Evolutionary conservation across 2,329 filamentous ascomycete species (phyloP), one percentile per base, ranked within the genome.

Genomic region (Stromatinia cepivora): DNA sequence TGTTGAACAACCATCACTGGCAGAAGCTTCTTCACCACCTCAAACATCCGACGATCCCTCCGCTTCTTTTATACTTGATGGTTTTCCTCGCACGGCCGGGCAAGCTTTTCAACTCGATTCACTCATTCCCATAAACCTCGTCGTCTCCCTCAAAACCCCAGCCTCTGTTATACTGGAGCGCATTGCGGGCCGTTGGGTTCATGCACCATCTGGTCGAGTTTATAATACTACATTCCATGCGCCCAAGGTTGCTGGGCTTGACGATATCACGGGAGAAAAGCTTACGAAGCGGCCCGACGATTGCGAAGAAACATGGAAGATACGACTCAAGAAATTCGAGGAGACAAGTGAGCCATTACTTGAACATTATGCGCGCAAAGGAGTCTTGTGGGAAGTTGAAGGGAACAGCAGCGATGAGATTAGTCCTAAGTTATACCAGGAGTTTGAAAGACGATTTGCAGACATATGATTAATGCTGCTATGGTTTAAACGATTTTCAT

Each of bases 141-240:
- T 93, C 62, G 90, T 97, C 70, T 93, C 92, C 68, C 85, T 98
- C 75, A 86, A 90, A 77, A 98, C 94, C 0, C 95, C 95, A 0
- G 87, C 92, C 46, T 87, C 90, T 11, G 92, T 97, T 71, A 93
- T 99, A 71, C 86, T 98, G 73, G 88, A 93, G 75, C 91, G 95
- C 68, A 97, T 99, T 75, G 88, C 92, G 56, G 93, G 93, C 65
- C 90, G 95, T 69, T 97, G 94, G 94, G 90, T 97, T 53, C 95
- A 99, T 80, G 91, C 92, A 76, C 89, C 93, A 0, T 97, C 93
- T 0, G 95, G 95, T 1, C 87, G 95, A 39, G 91, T 97, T 22
- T 99, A 99, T 84, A 99, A 99, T 79, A 96, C 93, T 3, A 89
- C 89, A 0, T 99, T 97, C 83, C 93, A 98, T 78, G 86, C 91